Evolutionary conservation across 805 yeast genomes (phyloP).

Genomic region (Osmozyma mogii): DNA sequence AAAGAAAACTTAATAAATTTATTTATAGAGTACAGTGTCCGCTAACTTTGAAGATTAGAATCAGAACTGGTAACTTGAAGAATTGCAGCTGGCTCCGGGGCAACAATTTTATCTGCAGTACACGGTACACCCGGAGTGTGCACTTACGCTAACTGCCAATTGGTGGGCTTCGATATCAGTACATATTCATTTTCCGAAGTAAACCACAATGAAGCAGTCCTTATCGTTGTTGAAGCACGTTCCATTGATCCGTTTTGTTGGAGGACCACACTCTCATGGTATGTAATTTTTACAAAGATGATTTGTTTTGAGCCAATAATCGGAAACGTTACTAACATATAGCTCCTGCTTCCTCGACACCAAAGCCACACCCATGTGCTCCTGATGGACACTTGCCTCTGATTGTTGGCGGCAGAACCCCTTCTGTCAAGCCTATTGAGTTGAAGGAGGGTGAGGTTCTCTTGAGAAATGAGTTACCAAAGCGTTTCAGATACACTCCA

Average conservation of each 20-base stretch:
- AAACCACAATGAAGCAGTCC: conserved; percentile 25
- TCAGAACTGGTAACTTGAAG: too few relatives aligned
- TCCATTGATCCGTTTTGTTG: conserved; percentile 81
- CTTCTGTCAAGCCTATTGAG: conserved; percentile 29
- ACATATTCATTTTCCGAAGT: too few relatives aligned
- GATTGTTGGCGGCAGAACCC: conserved; percentile 12
- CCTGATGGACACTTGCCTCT: conserved; percentile 38
- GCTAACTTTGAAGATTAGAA: too few relatives aligned
- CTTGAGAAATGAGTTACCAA: conserved; percentile 62
- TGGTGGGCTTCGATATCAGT: too few relatives aligned
- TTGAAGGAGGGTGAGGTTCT: conserved; percentile 35
- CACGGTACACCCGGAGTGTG: too few relatives aligned
- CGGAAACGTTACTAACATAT: conserved; percentile 4
- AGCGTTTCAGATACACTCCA: conserved; percentile 60
- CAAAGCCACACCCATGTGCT: conserved; percentile 29
- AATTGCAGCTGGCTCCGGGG: too few relatives aligned
- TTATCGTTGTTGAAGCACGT: conserved; percentile 34
- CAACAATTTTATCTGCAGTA: too few relatives aligned
- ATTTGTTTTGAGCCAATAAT: background rate
- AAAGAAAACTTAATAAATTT: too few relatives aligned
- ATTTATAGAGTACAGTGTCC: too few relatives aligned
- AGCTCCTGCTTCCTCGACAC: conserved; percentile 9
- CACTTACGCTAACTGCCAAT: too few relatives aligned
- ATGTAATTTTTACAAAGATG: too few relatives aligned
- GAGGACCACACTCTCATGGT: conserved; percentile 55